Evolutionary conservation across 305 asterid species (phyloP).

Genomic region (Caryopteris hybrid): DNA sequence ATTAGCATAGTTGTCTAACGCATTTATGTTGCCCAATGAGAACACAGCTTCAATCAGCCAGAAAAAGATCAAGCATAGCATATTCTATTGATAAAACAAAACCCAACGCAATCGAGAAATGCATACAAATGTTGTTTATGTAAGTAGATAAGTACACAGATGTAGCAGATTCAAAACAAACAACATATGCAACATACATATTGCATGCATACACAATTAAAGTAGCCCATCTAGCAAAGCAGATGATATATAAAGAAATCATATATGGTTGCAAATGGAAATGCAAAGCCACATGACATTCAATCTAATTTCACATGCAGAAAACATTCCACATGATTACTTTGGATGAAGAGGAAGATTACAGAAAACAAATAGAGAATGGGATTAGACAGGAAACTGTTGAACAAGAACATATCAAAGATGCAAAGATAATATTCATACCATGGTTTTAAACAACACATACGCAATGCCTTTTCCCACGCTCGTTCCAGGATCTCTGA

Average conservation of each 20-base stretch:
- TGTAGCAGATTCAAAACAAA: background rate
- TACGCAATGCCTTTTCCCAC: slow-evolving; percentile 95
- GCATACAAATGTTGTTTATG: background rate
- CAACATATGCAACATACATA: background rate
- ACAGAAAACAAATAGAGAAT: background rate
- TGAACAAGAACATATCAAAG: background rate
- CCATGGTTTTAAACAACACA: slow-evolving; percentile 84
- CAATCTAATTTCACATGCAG: background rate
- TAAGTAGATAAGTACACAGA: background rate
- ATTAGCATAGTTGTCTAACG: background rate
- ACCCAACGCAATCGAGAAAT: background rate
- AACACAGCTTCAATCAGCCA: background rate
- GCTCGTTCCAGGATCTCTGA: slow-evolving; percentile 86
- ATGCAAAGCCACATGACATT: background rate
- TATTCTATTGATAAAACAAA: background rate
- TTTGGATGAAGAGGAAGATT: background rate
- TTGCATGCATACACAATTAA: background rate
- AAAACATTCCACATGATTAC: background rate
- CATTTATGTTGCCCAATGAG: background rate
- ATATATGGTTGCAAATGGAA: background rate
- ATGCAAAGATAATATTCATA: slow-evolving; percentile 27
- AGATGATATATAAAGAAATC: background rate
- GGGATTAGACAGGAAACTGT: background rate
- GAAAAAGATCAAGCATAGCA: background rate
- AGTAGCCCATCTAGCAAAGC: background rate